phyloP scores from a whole-genome alignment of 257 asterid genomes.

The Ballota nigra region DNA sequence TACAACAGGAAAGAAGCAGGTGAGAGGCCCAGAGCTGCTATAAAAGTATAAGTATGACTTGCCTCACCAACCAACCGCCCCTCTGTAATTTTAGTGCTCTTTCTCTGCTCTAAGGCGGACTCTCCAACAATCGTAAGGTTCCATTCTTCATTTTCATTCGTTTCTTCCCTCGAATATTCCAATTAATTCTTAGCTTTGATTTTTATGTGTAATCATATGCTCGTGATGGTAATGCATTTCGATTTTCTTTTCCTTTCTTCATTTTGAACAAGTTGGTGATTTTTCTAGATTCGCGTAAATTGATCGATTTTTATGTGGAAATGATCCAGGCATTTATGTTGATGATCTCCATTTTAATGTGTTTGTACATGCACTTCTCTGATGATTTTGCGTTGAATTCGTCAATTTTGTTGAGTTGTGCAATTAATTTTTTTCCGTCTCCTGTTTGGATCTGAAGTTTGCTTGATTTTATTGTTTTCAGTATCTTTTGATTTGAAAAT shows the following conservation, averaged over 20 bases:
- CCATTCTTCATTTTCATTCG: background rate
- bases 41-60: no score
- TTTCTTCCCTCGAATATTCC: background rate
- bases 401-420: background rate
- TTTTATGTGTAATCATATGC: background rate
- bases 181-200: background rate
- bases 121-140: conserved; percentile 26
- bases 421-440: background rate
- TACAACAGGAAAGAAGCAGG: conserved; percentile 3
- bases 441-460: conserved; percentile 17
- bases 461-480: background rate
- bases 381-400: background rate
- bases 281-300: conserved; percentile 6
- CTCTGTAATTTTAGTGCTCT: background rate
- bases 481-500: background rate
- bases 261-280: conserved; percentile 15
- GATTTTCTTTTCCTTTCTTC: background rate
- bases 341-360: conserved; percentile 20
- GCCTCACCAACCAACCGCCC: background rate
- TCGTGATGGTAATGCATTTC: background rate
- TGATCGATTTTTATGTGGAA: background rate
- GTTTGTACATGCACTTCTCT: conserved; percentile 17
- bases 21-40: conserved; percentile 19
- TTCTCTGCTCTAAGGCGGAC: background rate
- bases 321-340: background rate